Percentiles rank a stretch among this genome's conserved stretches.
Evolutionary conservation across 176 grass and related monocot genomes (phyloP).

Genomic region (Musa schizocarpa): DNA sequence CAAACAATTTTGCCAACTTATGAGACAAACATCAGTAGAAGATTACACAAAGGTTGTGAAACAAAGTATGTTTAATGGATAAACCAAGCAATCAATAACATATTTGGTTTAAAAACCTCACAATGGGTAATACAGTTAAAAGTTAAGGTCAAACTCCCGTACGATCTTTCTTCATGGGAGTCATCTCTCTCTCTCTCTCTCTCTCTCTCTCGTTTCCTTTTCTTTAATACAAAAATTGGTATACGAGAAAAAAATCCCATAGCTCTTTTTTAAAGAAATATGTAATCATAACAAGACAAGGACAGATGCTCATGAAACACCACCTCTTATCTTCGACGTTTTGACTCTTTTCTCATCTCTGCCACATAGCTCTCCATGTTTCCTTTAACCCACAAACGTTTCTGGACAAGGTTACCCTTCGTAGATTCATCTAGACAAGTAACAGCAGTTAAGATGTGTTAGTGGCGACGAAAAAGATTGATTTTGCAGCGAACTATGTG

Average conservation of each 20-base stretch:
- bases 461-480: slow-evolving; percentile 4
- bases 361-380: slow-evolving; percentile 72
- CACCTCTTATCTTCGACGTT: slow-evolving; percentile 49
- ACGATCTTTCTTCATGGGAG: too few relatives aligned
- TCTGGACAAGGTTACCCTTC: slow-evolving; percentile 55
- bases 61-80: too few relatives aligned
- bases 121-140: too few relatives aligned
- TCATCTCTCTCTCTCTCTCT: background rate
- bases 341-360: slow-evolving; percentile 67
- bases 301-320: background rate
- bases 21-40: too few relatives aligned
- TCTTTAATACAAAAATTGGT: background rate
- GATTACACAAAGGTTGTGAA: too few relatives aligned
- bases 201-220: background rate
- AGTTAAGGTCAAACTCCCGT: too few relatives aligned
- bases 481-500: background rate
- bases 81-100: too few relatives aligned
- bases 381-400: slow-evolving; percentile 64
- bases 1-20: too few relatives aligned
- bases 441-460: slow-evolving; percentile 8
- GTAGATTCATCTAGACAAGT: slow-evolving; percentile 44
- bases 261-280: too few relatives aligned
- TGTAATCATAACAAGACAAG: too few relatives aligned
- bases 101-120: too few relatives aligned
- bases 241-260: background rate